Evolutionary conservation across 768 basidiomycete genomes (phyloP), one percentile per base, ranked within the genome.

Genomic region (Panellus pusillus): DNA sequence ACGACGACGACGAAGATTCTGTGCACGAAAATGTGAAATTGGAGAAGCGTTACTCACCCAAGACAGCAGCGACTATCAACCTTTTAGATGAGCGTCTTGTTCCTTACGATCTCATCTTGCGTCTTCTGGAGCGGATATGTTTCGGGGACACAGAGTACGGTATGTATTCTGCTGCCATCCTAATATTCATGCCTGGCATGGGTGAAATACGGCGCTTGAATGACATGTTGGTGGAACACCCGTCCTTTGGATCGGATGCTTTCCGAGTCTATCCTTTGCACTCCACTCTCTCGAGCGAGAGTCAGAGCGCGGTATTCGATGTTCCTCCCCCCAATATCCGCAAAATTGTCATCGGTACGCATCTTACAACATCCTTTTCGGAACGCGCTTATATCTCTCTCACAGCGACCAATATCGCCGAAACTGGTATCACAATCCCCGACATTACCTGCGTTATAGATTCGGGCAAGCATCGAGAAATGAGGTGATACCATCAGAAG

Each of bases 381-480:
- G 39, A 27, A 41, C 9, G 6, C 39, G 31, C 52, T 46, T 13
- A 60, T 31, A 58, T 28, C 8, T 55, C 19, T 35, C 36, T 52
- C 50, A 15, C 57, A 93, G 91, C 91, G 3, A 93, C 92, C 31
- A 93, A 96, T 65, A 93, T 95, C 61, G 90, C 93, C 14, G 96
- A 99, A 70, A 99, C 96, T 13, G 96, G 96, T 62, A 91, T 99
- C 50, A 99, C 97, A 1, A 99, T 99, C 50, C 96, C 96, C 6
- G 97, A 99, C 63, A 91, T 97, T 54, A 96, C 94, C 9, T 94
- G 93, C 61, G 96, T 98, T 19, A 93, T 98, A 55, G 96, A 99
- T 65, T 83, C 86, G 0, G 94, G 95, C 44, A 93, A 91, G 64
- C 93, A 97, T 67, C 80, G 92, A 60, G 94, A 97, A 73, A 97